A percentile compares a stretch with the other conserved stretches of the same genome.
These are phyloP conservation scores for Cryptococcus jaspeensis DNA, from an alignment of 1,284 basidiomycete genomes.

Conservation along the genomic window DNA sequence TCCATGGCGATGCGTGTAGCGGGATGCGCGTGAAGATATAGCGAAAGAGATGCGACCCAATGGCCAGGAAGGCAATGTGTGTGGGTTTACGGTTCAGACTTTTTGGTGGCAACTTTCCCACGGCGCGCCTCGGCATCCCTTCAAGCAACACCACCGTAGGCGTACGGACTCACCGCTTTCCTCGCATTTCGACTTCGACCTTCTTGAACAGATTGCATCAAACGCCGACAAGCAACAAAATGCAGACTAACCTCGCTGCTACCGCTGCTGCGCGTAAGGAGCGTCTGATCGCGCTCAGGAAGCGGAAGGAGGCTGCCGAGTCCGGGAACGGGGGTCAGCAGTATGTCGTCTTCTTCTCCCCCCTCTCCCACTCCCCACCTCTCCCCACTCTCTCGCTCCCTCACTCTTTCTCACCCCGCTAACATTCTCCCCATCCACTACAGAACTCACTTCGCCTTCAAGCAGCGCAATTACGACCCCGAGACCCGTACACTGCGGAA, in stretches of 20 bases:
- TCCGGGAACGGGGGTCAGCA: conserved; percentile 22
- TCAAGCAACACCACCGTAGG: neutral
- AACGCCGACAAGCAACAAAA: conserved; percentile 12
- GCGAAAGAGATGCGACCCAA: neutral
- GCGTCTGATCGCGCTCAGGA: conserved; percentile 75
- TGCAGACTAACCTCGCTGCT: conserved; percentile 74
- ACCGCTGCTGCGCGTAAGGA: conserved; percentile 82
- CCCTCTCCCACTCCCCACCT: neutral
- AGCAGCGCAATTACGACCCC: conserved; percentile 81
- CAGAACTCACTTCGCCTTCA: conserved; percentile 61
- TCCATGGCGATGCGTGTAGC: neutral
- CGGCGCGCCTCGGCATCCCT: conserved; percentile 15
- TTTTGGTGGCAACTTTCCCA: conserved; percentile 28
- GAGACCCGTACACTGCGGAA: conserved; percentile 73
- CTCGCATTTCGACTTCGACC: neutral
- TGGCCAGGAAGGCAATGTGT: neutral
- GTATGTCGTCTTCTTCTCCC: conserved; percentile 17
- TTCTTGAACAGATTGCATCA: neutral
- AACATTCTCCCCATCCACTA: neutral
- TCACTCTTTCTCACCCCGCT: neutral
- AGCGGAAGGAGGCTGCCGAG: conserved; percentile 64
- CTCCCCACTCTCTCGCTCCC: neutral
- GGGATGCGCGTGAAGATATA: neutral
- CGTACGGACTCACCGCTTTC: neutral
- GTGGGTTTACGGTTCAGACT: no score